Evolutionary conservation across 305 asterid species (phyloP).

Genomic region (Salvia sclarea): DNA sequence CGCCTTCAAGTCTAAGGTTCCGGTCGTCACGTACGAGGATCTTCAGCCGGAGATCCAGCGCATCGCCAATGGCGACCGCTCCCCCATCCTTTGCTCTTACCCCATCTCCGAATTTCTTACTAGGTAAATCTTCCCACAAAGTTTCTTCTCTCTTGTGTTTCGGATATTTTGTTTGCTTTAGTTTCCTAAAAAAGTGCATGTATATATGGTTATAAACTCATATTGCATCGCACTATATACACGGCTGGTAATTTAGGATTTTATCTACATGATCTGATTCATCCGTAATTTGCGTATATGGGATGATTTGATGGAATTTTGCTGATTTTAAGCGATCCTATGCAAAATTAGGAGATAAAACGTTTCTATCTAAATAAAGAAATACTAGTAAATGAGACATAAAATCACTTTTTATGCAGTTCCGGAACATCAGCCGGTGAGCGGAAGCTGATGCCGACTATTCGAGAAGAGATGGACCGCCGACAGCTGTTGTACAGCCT

Average conservation of each 20-base stretch:
- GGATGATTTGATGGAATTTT: not conserved
- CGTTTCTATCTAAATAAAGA: not conserved
- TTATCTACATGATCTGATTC: not conserved
- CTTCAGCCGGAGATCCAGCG: constrained; percentile 70
- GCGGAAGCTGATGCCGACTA: constrained; percentile 73
- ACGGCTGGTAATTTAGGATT: not conserved
- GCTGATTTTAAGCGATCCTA: not conserved
- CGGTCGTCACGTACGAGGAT: constrained; percentile 66
- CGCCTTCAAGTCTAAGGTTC: constrained; percentile 61
- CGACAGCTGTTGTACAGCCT: constrained; percentile 59
- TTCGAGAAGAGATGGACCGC: constrained; percentile 60
- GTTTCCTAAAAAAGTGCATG: not conserved
- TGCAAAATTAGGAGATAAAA: not conserved
- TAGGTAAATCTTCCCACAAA: constrained; percentile 31
- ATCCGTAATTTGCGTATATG: not conserved
- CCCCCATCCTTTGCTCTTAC: constrained; percentile 56
- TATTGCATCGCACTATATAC: not conserved
- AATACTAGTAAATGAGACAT: not conserved
- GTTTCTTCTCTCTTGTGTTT: no score
- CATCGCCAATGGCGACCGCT: constrained; percentile 66
- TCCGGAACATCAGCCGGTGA: constrained; percentile 83
- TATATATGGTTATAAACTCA: not conserved
- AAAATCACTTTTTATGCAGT: constrained; percentile 30
- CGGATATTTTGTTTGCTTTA: not conserved
- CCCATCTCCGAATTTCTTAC: constrained; percentile 65